Conservation (phyloP, 2,329 filamentous ascomycete genomes). For the Beauveria scarabaeidicola region DNA sequence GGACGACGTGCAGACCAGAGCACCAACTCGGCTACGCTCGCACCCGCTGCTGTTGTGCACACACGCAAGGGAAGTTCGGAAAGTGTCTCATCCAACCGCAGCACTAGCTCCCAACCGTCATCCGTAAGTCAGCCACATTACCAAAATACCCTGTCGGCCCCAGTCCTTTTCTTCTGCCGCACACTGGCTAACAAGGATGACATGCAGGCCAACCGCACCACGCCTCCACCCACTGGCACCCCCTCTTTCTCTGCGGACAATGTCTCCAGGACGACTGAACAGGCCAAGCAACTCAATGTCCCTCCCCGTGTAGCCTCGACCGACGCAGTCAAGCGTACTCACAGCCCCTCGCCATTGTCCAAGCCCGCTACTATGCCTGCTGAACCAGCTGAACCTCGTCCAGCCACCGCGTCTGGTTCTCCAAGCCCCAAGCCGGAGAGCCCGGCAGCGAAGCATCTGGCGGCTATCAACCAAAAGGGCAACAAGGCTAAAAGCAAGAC, state of each 20-base stretch:
- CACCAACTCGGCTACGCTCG: conserved; percentile 31
- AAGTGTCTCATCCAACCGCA: conserved; percentile 51
- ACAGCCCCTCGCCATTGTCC: conserved; percentile 65
- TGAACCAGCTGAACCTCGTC: conserved; percentile 38
- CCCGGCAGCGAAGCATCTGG: conserved; percentile 74
- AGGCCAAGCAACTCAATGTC: conserved; percentile 47
- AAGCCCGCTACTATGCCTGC: conserved; percentile 57
- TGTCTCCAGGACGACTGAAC: conserved; percentile 42
- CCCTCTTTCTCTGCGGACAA: conserved; percentile 44
- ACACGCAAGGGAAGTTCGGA: conserved; percentile 53
- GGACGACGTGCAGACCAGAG: conserved; percentile 23
- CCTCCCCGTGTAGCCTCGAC: conserved; percentile 55
- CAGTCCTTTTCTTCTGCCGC: conserved; percentile 18
- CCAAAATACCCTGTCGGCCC: conserved; percentile 11
- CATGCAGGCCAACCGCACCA: conserved; percentile 52
- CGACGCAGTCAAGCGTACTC: conserved; percentile 57
- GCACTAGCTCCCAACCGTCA: conserved; percentile 50
- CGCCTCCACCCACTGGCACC: conserved; percentile 43
- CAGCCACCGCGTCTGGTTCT: conserved; percentile 24
- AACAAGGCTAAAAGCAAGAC: conserved; percentile 74
- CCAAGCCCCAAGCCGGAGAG: conserved; percentile 41
- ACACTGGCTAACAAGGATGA: conserved; percentile 40
- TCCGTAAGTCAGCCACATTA: conserved; percentile 48
- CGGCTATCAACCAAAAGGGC: conserved; percentile 79
- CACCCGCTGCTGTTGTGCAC: conserved; percentile 19